Base-by-base conservation (phyloP, 345 rosid species). In the Ceriops zippeliana region DNA sequence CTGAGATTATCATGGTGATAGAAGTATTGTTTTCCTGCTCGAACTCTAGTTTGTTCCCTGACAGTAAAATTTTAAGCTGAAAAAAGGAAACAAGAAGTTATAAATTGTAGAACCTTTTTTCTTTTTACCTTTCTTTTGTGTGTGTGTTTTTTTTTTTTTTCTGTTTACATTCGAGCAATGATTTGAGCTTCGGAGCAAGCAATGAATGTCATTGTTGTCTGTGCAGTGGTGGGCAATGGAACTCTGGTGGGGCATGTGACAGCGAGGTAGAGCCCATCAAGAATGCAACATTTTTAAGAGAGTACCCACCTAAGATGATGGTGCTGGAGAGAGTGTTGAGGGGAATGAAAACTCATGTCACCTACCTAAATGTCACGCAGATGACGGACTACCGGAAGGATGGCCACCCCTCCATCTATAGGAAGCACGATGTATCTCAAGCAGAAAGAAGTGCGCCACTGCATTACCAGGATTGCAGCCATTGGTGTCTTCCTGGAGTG, bases 401-500 rank as follows among this genome's bases (percentile, higher is more conserved):
- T 1, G 99, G 90, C 26, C 99, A 95, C 77, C 99, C 98, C 0
- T 95, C 99, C 0, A 74, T 95, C n/a, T 95, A 90, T 69, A 67
- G 96, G 76, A 91, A 82, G 75, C 87, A 73, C 27, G 74, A 81
- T 28, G 5, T 86, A 19, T 13, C 96, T 0, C 74, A 32, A 0
- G 90, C 70, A 47, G 90, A 91, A 78, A 82, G 82, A 66, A 79
- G 66, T 64, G 73, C 87, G 0, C 92, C 93, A 0, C 58, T 90
- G 75, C 75, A 20, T 68, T 91, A 69, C 80, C 99, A 95, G 68
- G 99, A 95, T 70, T 95, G 99, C 82, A 91, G 99, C 83, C 99
- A 95, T 47, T 95, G 99, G 99, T 95, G 99, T 82, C 96, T 95
- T 62, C 98, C 99, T 0, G 99, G 99, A 0, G 98, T 95, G 28